Evolutionary conservation across 768 basidiomycete genomes (phyloP), one percentile per base, ranked within the genome.

Genomic region (Naganishia vaughanmartiniae): DNA sequence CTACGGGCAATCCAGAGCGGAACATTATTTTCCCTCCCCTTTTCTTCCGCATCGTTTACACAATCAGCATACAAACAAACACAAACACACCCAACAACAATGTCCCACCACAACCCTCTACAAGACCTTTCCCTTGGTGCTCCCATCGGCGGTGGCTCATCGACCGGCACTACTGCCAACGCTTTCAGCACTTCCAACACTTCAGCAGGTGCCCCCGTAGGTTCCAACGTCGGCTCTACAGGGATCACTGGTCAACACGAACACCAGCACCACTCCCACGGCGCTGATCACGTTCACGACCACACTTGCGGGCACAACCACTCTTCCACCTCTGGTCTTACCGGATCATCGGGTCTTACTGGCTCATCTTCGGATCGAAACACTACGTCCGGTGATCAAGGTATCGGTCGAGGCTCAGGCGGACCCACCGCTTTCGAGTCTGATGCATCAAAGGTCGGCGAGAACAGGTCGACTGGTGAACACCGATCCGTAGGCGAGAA

Each of bases 361-460:
- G 51, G 45, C 21, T 24, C 31, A 26, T 39, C 53, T 4, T 3
- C 4, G 7, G 48, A 51, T 65, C 24, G 56, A 36, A 71, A 66
- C 65, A 66, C 65, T 39, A 71, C 70, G 10, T 65, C 70, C 3
- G 70, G 70, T 24, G 70, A 71, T 19, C 48, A 24, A 26, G 70
- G 70, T 34, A 57, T 65, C 42, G 70, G 60, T 3, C 54, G 45
- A 19, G 65, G 70, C 46, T 19, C 26, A 45, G 70, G 70, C 21
- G 70, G 69, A 28, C 58, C 69, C 14, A 70, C 69, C 33, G 69
- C 69, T 24, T 70, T 54, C 63, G 69, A 70, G 54, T 33, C 60
- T 0, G 60, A 70, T 33, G 30, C 58, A 7, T 24, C n/a, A 21
- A 60, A 53, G 33, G 69, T 70, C 53, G 63, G 58, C 0, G 57